Conservation (phyloP, 805 yeast species). For the Saturnispora saitoi region DNA sequence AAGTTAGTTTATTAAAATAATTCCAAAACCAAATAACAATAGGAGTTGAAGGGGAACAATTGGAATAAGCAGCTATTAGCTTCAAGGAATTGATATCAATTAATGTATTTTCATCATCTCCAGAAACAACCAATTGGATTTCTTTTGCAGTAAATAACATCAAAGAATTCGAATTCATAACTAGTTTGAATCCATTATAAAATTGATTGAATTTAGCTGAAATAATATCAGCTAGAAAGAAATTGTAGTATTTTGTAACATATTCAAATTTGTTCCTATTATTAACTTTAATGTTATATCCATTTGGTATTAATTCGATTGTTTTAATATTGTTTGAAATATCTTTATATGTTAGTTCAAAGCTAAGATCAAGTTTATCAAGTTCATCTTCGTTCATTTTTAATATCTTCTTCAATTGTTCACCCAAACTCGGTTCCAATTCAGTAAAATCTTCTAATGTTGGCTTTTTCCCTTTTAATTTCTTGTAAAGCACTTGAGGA, state of each 20-base stretch:
- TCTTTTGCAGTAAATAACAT: slow-evolving; percentile 75
- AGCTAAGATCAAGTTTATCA: slow-evolving; percentile 45
- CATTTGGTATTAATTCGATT: slow-evolving; percentile 49
- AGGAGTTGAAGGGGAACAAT: slow-evolving; percentile 39
- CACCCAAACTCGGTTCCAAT: slow-evolving; percentile 60
- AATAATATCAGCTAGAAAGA: slow-evolving; percentile 50
- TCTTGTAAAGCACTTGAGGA: slow-evolving; percentile 71
- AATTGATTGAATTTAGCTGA: slow-evolving; percentile 48
- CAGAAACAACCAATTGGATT: slow-evolving; percentile 68
- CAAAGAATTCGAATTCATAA: slow-evolving; percentile 75
- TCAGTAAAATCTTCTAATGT: slow-evolving; percentile 57
- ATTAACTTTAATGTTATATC: slow-evolving; percentile 48
- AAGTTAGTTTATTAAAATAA: slow-evolving; percentile 41
- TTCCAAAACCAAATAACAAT: slow-evolving; percentile 86
- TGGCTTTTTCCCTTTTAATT: slow-evolving; percentile 48
- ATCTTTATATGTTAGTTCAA: slow-evolving; percentile 54
- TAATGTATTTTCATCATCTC: slow-evolving; percentile 44
- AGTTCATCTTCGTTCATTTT: slow-evolving; percentile 30
- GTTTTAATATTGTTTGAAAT: slow-evolving; percentile 36
- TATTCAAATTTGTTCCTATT: slow-evolving; percentile 49
- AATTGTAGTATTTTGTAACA: slow-evolving; percentile 53
- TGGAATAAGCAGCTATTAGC: slow-evolving; percentile 65
- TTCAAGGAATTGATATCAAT: slow-evolving; percentile 60
- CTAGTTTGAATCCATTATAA: slow-evolving; percentile 61
- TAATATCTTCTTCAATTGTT: slow-evolving; percentile 39